Percentiles rank a stretch among this genome's conserved stretches.
phyloP scores from a whole-genome alignment of 148 eudicot genomes.

The Simmondsia chinensis region DNA sequence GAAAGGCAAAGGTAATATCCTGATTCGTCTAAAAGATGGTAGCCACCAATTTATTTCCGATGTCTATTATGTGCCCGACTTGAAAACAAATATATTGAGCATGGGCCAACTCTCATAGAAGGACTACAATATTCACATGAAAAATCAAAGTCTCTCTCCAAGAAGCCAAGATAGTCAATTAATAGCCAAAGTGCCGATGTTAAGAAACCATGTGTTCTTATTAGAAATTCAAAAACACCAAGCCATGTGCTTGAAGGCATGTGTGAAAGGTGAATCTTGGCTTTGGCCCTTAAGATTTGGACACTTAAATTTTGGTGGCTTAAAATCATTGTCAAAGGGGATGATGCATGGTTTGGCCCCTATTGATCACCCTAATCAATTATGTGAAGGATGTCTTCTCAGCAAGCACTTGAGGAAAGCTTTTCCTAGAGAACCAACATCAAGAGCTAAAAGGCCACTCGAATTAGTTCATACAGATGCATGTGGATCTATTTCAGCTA shows the following conservation, averaged over 20 bases:
- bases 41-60: background rate
- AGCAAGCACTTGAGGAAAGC: background rate
- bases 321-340: constrained; percentile 2
- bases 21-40: constrained; percentile 1
- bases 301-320: constrained; percentile 2
- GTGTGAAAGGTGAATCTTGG: constrained; percentile 1
- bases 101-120: constrained; percentile 3
- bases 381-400: constrained; percentile 4
- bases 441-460: background rate
- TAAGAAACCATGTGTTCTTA: constrained; percentile 6
- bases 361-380: background rate
- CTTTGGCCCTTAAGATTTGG: constrained; percentile 3
- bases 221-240: background rate
- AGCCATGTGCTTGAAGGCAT: background rate
- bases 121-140: constrained; percentile 3
- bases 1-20: constrained; percentile 7
- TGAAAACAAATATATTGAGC: constrained; percentile 11
- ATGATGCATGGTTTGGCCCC: constrained; percentile 1
- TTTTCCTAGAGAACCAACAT: background rate
- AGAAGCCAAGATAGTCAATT: background rate
- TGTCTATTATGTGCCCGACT: constrained; percentile 1
- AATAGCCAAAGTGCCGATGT: constrained; percentile 1
- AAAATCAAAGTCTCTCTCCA: background rate
- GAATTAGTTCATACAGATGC: no score
- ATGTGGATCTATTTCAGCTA: constrained; percentile 1